Conservation (phyloP, 208 protist species). For the Crithidia thermophila region DNA sequence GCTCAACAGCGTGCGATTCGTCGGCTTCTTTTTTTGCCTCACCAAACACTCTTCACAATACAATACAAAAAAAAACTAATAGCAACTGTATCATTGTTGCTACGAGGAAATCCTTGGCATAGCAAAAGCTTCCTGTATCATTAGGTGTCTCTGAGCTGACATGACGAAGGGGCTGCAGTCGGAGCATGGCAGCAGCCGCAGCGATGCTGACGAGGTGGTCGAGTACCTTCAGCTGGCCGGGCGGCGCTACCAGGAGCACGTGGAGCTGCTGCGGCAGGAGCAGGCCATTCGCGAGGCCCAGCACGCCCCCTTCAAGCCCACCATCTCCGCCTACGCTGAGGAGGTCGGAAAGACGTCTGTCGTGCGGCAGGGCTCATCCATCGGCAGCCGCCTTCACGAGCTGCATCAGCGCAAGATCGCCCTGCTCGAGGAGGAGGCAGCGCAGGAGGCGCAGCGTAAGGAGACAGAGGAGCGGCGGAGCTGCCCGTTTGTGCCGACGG, state of each 20-base stretch:
- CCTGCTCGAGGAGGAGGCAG: slow-evolving; percentile 34
- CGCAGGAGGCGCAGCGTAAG: slow-evolving; percentile 18
- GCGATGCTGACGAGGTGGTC: slow-evolving; percentile 43
- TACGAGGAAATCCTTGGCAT: neutral
- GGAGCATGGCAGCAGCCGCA: slow-evolving; percentile 3
- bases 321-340: slow-evolving; percentile 53
- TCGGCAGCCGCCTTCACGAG: slow-evolving; percentile 63
- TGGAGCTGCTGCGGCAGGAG: slow-evolving; percentile 62
- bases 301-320: slow-evolving; percentile 52
- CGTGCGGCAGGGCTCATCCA: slow-evolving; percentile 39
- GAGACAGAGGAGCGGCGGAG: slow-evolving; percentile 18
- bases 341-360: slow-evolving; percentile 30
- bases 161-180: slow-evolving; percentile 9
- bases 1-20: neutral
- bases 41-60: too few species aligned
- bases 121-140: neutral
- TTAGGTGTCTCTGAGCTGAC: neutral
- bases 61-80: too few species aligned
- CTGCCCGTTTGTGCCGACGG: slow-evolving; percentile 38
- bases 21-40: too few species aligned
- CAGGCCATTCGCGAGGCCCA: slow-evolving; percentile 44
- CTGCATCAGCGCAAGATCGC: slow-evolving; percentile 49
- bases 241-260: slow-evolving; percentile 62
- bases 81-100: neutral
- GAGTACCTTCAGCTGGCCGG: slow-evolving; percentile 66